Evolutionary conservation across 495 filamentous ascomycete genomes (phyloP), one percentile per base, ranked within the genome.

Genomic region (Astrocystis sublimbata): DNA sequence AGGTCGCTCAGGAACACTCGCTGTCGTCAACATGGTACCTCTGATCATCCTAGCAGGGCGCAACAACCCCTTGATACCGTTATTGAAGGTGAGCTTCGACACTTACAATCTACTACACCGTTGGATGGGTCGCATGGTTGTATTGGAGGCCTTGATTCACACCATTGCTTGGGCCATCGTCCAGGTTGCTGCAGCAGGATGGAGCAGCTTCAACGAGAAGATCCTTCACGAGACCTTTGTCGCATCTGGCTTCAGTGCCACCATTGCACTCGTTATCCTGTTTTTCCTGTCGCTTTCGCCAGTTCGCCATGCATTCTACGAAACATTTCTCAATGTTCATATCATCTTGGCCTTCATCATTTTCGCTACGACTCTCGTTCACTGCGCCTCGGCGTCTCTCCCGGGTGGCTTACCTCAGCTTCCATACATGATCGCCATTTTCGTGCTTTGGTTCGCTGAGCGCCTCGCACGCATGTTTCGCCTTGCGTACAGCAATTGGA

Each of bases 301-400:
- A 4, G 67, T 98, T 43, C 86, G 94, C 36, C 93, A 97, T 73
- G 93, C 93, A 17, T 97, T 96, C 75, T 98, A 98, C 74, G 96
- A 98, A 75, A 91, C 89, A 0, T 98, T 98, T 77, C 79, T 98
- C 59, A 86, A 90, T 65, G 67, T 88, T 23, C 94, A 98, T 73
- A 90, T 96, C 64, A 76, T 85, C 24, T 71, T 92, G 13, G 90
- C 85, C 13, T 73, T 85, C 17, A 66, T 89, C 41, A 73, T 81
- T 21, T 83, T 92, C 31, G 82, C 79, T 56, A 82, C 81, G 65
- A 85, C 79, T 12, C 96, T 86, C 82, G 75, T 92, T 38, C 93
- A 98, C 77, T 82, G 84, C 68, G 65, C 68, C 21, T 68, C 77
- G 3, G 76, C 79, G 6, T 26, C 62, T 5, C 43, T 82, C 21